Evolutionary conservation across 2,329 filamentous ascomycete species (phyloP).

Genomic region (Cladophialophora exuberans): DNA sequence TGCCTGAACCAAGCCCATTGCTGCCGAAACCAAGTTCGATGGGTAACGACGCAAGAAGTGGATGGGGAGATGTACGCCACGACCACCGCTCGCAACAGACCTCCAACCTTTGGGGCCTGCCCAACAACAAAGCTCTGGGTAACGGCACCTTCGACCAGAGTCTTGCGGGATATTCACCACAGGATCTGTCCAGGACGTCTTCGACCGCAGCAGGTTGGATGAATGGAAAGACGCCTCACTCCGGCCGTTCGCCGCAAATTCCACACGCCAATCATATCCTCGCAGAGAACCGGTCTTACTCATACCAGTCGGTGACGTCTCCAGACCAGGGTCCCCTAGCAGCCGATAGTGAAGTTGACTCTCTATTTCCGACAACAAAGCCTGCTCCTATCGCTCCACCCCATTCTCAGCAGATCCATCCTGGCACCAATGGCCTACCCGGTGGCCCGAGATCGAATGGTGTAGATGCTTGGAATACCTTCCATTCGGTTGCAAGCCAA

Average conservation of each 20-base stretch:
- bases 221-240: constrained; percentile 32
- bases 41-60: constrained; percentile 26
- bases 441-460: constrained; percentile 37
- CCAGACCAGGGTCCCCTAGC: constrained; percentile 43
- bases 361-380: constrained; percentile 44
- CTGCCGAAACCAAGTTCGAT: constrained; percentile 26
- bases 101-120: constrained; percentile 63
- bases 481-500: constrained; percentile 44
- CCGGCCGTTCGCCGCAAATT: constrained; percentile 32
- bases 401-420: constrained; percentile 37
- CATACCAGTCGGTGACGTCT: constrained; percentile 36
- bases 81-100: constrained; percentile 42
- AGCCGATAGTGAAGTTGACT: constrained; percentile 40
- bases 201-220: constrained; percentile 42
- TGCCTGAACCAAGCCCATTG: constrained; percentile 28
- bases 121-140: constrained; percentile 61
- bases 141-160: constrained; percentile 65
- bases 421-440: constrained; percentile 28
- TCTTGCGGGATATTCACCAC: constrained; percentile 53
- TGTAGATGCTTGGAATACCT: constrained; percentile 49
- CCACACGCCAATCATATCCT: constrained; percentile 33
- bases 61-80: constrained; percentile 36
- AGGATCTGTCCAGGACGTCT: constrained; percentile 48
- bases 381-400: constrained; percentile 54
- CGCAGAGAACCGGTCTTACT: constrained; percentile 39